These are phyloP conservation scores for Lipomyces chichibuensis DNA, from an alignment of 805 yeast genomes.

Conservation along the genomic window DNA sequence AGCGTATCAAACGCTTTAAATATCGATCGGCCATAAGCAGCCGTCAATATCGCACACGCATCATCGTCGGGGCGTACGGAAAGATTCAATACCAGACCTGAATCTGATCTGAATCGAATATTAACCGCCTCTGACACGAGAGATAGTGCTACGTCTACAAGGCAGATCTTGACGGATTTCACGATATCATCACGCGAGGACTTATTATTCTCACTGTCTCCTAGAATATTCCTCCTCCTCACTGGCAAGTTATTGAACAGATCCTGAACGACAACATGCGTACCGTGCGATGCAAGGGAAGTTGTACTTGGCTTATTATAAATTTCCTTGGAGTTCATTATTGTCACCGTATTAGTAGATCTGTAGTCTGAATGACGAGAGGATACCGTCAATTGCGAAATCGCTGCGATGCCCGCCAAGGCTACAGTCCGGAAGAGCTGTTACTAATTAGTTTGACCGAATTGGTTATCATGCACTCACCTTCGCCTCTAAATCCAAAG, in stretches of 20 bases:
- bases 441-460: not conserved
- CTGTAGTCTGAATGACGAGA: slow-evolving; percentile 45
- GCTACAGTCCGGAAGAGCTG: slow-evolving; percentile 41
- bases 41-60: not conserved
- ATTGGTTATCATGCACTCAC: not conserved
- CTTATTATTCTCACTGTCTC: not conserved
- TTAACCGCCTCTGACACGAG: not conserved
- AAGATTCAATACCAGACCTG: not conserved
- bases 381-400: slow-evolving; percentile 48
- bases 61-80: not conserved
- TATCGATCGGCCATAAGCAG: slow-evolving; percentile 14
- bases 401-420: slow-evolving; percentile 49
- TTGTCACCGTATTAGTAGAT: slow-evolving; percentile 22
- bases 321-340: slow-evolving; percentile 21
- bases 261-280: slow-evolving; percentile 35
- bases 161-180: slow-evolving; percentile 2
- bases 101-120: slow-evolving; percentile 5
- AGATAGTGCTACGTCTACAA: slow-evolving; percentile 18
- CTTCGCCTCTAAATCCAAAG: slow-evolving; percentile 36
- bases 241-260: slow-evolving; percentile 40
- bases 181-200: slow-evolving; percentile 4
- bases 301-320: slow-evolving; percentile 7
- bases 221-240: slow-evolving; percentile 26
- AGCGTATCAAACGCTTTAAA: not conserved
- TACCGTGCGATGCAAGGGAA: slow-evolving; percentile 24